Percentiles rank a stretch among this genome's conserved stretches.
phyloP scores from a whole-genome alignment of 129 eudicot genomes.

The Saposhnikovia divaricata region DNA sequence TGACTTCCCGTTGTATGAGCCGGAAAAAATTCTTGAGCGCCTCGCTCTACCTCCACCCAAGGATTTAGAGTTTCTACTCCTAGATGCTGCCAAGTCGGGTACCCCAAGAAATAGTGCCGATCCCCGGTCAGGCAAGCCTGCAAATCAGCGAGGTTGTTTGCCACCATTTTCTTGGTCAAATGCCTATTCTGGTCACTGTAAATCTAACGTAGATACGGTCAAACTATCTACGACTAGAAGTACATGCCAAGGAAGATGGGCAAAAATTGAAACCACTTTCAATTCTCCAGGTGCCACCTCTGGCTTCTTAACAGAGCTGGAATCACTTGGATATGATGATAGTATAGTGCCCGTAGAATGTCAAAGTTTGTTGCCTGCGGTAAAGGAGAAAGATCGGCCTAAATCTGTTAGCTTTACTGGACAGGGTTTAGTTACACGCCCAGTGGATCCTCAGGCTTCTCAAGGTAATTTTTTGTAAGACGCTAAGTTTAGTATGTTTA shows the following conservation, averaged over 20 bases:
- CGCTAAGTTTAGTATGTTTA: neutral
- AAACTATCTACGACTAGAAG: conserved; percentile 48
- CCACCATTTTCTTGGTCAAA: conserved; percentile 96
- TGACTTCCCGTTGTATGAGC: conserved; percentile 43
- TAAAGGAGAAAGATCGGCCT: conserved; percentile 24
- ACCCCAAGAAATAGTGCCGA: conserved; percentile 45
- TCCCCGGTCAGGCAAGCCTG: conserved; percentile 34
- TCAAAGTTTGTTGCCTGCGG: conserved; percentile 24
- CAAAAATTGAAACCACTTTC: conserved; percentile 39
- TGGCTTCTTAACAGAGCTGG: conserved; percentile 44
- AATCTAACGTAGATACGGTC: conserved; percentile 54
- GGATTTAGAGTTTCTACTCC: conserved; percentile 74
- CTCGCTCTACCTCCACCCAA: conserved; percentile 74
- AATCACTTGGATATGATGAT: conserved; percentile 51
- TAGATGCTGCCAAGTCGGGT: conserved; percentile 62
- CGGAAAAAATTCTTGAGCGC: conserved; percentile 60
- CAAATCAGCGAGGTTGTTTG: conserved; percentile 55
- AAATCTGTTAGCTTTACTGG: conserved; percentile 23
- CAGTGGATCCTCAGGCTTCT: conserved; percentile 32
- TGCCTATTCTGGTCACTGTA: conserved; percentile 53
- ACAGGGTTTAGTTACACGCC: conserved; percentile 21
- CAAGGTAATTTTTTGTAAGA: conserved; percentile 36
- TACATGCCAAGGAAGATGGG: conserved; percentile 90
- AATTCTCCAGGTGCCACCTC: conserved; percentile 35
- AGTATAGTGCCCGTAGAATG: conserved; percentile 52